Base-by-base conservation (phyloP, 768 basidiomycete species). In the Daedalea quercina region DNA sequence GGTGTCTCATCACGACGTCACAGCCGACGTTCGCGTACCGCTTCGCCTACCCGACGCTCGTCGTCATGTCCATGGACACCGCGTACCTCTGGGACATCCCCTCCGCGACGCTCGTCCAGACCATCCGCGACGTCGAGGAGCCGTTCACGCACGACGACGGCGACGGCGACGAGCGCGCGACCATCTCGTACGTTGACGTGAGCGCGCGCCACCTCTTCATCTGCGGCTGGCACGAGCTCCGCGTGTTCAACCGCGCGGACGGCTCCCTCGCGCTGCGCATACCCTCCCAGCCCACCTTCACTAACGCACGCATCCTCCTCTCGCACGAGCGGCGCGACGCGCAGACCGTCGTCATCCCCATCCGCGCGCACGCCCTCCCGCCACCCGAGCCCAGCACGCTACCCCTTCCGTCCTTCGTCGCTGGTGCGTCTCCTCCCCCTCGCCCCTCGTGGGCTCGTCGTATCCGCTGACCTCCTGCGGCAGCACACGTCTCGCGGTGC, bases 71-170 rank as follows among this genome's bases (percentile, higher is more conserved):
- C 1, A 25, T 55, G 15, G 61, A 67, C 17, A 65, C 64, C 33
- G 80, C 80, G 0, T 86, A 76, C 55, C 53, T 90, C 2, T 89
- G 79, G 76, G 79, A 91, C 57, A 69, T 90, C 22, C 73, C 73
- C 2, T 74, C 77, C 0, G 79, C 76, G 0, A 56, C 65, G 20
- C 57, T 81, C 13, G 62, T 78, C 1, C 77, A 84, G 62, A 73
- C 71, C 6, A 72, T 87, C 31, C 54, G 68, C 3, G 65, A 71
- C 26, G 71, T 73, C 1, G 74, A 78, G 54, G 49, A 44, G 3
- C 7, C 42, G 1, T 9, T 49, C 7, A 56, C 50, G 19, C 43
- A 44, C 22, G 46, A 37, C 41, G 19, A 3, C 22, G 54, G 65
- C 26, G 45, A 24, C 2, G 50, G 45, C 33, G 15, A 23, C 25